Evolutionary conservation across 2,329 filamentous ascomycete genomes (phyloP), one percentile per base, ranked within the genome.

Genomic region (Bretziella fagacearum): DNA sequence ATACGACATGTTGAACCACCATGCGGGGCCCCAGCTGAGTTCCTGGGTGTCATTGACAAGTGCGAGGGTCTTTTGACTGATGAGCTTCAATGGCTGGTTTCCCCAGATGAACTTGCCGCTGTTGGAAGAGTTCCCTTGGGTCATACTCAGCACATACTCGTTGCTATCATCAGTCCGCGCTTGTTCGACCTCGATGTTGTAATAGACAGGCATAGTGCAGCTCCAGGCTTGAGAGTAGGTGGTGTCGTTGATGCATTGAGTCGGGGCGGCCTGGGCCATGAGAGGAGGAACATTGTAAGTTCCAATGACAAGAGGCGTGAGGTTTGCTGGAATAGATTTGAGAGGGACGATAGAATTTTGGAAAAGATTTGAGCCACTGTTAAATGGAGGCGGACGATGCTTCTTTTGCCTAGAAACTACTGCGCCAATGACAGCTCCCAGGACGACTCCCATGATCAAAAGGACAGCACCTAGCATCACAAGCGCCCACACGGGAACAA

Each of bases 401-500:
- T 51, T 51, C 22, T 51, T 51, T 27, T 59, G 60, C 33, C 56
- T 61, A 4, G 56, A 56, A 13, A 68, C 53, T 25, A 71, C 54
- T 1, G 64, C 66, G 18, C 69, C 73, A 37, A 77, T 63, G 8
- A 79, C 70, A 17, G 73, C 67, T 20, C 71, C 74, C 52, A 78
- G 63, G 2, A 79, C 63, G 6, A 71, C 59, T 13, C 68, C 69
- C 58, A 77, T 62, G 27, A 79, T 54, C 7, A 76, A 53, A 17
- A 77, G 55, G 2, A 66, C 64, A 2, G 68, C 57, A 0, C 64
- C 55, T 2, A 70, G 58, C 10, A 79, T 57, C 39, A 66, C 66
- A 25, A 79, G 65, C 1, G 71, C 73, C 76, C 76, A 80, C 49
- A 72, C 71, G 0, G 76, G 76, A 17, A 80, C 61, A 17, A 78